Evolutionary conservation across 148 eudicot species (phyloP).

Genomic region (Arctostaphylos glauca): DNA sequence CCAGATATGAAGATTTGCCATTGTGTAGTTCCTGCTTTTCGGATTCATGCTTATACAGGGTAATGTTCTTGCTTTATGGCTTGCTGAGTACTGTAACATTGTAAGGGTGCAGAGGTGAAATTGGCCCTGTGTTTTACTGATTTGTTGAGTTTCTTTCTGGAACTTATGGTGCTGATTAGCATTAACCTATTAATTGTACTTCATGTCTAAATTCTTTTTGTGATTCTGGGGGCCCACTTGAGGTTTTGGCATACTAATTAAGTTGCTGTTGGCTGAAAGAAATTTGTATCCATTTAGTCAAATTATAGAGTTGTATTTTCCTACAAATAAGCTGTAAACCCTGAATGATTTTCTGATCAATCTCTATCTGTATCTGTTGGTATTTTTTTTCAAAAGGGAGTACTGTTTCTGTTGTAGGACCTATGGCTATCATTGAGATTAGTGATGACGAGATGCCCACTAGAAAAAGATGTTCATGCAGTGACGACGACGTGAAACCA

Average conservation of each 20-base stretch:
- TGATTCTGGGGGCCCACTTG: not conserved
- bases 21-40: not conserved
- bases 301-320: not conserved
- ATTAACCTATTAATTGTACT: not conserved
- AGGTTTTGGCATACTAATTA: not conserved
- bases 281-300: not conserved
- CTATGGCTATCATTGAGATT: constrained; percentile 6
- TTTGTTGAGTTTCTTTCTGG: not conserved
- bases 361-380: not conserved
- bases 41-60: not conserved
- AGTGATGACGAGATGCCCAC: constrained; percentile 17
- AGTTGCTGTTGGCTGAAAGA: not conserved
- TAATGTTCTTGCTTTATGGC: not conserved
- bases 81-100: not conserved
- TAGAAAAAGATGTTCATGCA: not conserved
- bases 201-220: not conserved
- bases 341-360: not conserved
- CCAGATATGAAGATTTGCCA: not conserved
- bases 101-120: not conserved
- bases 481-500: not conserved
- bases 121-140: not conserved
- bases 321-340: not conserved
- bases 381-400: not conserved
- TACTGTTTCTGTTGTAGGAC: constrained; percentile 3
- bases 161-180: not conserved